Evolutionary conservation across 169 alveolate genomes (phyloP), one percentile per base, ranked within the genome.

Genomic region (Condylostoma magnum): DNA sequence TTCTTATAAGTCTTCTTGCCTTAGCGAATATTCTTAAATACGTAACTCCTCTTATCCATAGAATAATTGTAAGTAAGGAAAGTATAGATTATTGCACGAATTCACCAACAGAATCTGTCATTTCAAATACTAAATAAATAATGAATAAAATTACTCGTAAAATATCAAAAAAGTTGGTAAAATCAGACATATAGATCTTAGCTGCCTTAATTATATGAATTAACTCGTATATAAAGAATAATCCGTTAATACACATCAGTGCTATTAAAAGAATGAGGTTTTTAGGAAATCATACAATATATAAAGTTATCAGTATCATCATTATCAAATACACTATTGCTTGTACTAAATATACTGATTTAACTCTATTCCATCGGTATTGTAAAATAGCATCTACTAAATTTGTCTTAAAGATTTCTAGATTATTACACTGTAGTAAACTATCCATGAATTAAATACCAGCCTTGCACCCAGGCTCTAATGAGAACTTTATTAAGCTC

Each of bases 11-110:
- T 22, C 43, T 38, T 33, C 71, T 33, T 10, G 57, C 8, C 30
- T 27, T 15, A 41, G 36, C 71, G 27, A 60, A 60, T 12, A 60
- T 41, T 4, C 71, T 36, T 37, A 60, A 8, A 41, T 36, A 60
- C 38, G 56, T 55, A n/a, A 60, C 57, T 15, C 36, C 2, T 25
- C 71, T 12, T 22, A 60, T 60, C 58, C 71, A 60, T 1, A n/a
- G n/a, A 10, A 60, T 15, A 36, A 28, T 31, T 10, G 25, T 60
- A n/a, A 28, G 28, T 6, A 60, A 10, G n/a, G 71, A 30, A 3
- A 60, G 71, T 15, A 60, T 12, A 15, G 30, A 18, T 20, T 60
- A 52, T 27, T 37, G 10, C 25, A 28, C 25, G 56, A 38, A 37
- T n/a, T n/a, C n/a, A 18, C 37, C 15, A 41, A 15, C 27, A n/a